Base-by-base conservation (phyloP, 108 stramenopile species). In the Cyclotella baltica region DNA sequence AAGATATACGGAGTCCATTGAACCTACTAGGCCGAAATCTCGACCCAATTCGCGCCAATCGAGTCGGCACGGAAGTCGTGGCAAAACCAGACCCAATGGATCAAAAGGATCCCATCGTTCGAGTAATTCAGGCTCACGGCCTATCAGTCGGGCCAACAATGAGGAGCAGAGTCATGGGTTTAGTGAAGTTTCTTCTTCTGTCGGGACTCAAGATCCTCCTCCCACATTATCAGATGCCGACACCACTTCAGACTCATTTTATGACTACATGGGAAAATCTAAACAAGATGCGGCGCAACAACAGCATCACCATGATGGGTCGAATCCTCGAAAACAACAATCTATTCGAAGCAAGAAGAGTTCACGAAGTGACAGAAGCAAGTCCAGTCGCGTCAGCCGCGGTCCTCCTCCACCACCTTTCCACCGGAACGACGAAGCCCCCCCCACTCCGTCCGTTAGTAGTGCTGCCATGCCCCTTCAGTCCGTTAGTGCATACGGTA, bases 321-420 rank as follows among this genome's bases (percentile, higher is more conserved):
- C n/a, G n/a, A n/a, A n/a, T n/a, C n/a, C n/a, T n/a, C n/a, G n/a
- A n/a, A n/a, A n/a, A n/a, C n/a, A n/a, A n/a, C n/a, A n/a, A n/a
- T n/a, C n/a, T n/a, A n/a, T 35, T 52, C 10, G 43, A 47, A 43
- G 57, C 36, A 29, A 65, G 31, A 5, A 20, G 51, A 34, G 37
- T 46, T 6, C 13, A 20, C 18, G 50, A 25, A 58, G 65, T 27
- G 55, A 47, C 23, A 47, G 48, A n/a, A 16, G 63, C 2, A 64
- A 31, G 18, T 40, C 46, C 13, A 35, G 72, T 46, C 15, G 43
- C 19, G 35, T 20, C 4, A 59, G 56, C 30, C 37, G 66, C 16
- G 55, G 37, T 29, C 72, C 72, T 50, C 71, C 70, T 38, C 65
- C 65, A 13, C 78, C 78, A 46, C 78, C 78, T 56, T 72, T 66